Evolutionary conservation across 345 rosid genomes (phyloP).

Genomic region (Syzygium jambos): DNA sequence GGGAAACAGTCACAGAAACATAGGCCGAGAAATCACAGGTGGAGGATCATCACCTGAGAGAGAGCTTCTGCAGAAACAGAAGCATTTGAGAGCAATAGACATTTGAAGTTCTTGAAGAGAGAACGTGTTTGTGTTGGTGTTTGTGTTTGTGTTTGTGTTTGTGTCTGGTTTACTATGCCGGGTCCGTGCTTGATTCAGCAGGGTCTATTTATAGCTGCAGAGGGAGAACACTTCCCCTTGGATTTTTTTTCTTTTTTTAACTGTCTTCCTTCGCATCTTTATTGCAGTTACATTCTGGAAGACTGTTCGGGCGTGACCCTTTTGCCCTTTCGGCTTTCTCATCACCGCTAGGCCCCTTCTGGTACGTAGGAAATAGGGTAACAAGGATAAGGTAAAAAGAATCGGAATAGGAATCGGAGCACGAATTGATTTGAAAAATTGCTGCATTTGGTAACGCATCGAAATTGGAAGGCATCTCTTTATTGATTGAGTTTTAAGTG

Average conservation of each 20-base stretch:
- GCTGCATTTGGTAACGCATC: background rate
- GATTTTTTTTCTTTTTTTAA: background rate
- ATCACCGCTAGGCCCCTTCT: background rate
- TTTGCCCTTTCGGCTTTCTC: background rate
- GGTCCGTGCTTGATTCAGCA: background rate
- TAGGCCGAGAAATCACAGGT: background rate
- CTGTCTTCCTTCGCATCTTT: background rate
- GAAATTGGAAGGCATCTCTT: background rate
- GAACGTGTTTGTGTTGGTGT: background rate
- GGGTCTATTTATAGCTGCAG: constrained; percentile 34
- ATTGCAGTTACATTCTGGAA: background rate
- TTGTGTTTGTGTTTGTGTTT: background rate
- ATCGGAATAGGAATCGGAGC: background rate
- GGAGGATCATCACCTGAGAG: background rate
- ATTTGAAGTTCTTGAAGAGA: background rate
- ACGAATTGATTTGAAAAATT: background rate
- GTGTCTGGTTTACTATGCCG: background rate
- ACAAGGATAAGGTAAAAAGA: background rate
- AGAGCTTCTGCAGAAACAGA: background rate
- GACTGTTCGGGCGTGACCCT: background rate
- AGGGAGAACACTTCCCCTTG: background rate
- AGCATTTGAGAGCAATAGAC: background rate
- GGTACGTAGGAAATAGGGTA: background rate
- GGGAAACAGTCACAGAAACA: background rate
- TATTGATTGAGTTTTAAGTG: background rate